Base-by-base conservation (phyloP, 2,329 filamentous ascomycete species). In the Fusarium continuum region DNA sequence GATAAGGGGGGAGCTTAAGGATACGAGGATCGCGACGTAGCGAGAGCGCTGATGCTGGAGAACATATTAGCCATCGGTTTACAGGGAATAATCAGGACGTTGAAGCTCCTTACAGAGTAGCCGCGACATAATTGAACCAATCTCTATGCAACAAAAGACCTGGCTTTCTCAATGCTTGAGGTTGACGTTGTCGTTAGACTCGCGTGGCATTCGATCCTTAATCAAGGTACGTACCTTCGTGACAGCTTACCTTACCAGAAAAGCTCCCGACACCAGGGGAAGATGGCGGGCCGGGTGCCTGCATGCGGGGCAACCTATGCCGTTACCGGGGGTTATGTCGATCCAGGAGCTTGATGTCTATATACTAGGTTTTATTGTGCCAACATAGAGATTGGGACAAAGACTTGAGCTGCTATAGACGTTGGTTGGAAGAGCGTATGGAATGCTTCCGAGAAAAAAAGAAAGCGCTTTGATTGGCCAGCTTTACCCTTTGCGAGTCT, bases 1-100 rank as follows among this genome's bases (percentile, higher is more conserved):
- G 80, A 79, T 96, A 94, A 13, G 93, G 92, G 34, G 94, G 93
- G 16, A 96, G 79, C 78, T 91, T 91, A 64, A 95, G 86, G 55
- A 97, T 82, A 66, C 91, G 87, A 70, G 91, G 90, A 76, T 97
- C 91, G 76, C 88, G 88, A 73, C 92, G 90, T 73, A 97, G 82
- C 69, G 85, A 85, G 70, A 91, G 78, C 63, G 88, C 82, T 70
- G 89, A 81, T 64, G 85, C 85, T 87, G 29, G 29, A 39, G 19
- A 31, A 47, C 19, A 26, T 35, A 29, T 65, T 26, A 67, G 60
- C 23, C 23, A 23, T 22, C 31, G 28, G 3, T 17, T 54, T 6
- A 7, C 7, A n/a, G 26, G 31, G 23, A 32, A 19, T 23, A 10
- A 17, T 8, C 14, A 2, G 7, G 32, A 14, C 6, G 22, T 22